A percentile compares a stretch with the other conserved stretches of the same genome.
Conservation (phyloP, 1,139 yeast species). For the Candida smagusa region DNA sequence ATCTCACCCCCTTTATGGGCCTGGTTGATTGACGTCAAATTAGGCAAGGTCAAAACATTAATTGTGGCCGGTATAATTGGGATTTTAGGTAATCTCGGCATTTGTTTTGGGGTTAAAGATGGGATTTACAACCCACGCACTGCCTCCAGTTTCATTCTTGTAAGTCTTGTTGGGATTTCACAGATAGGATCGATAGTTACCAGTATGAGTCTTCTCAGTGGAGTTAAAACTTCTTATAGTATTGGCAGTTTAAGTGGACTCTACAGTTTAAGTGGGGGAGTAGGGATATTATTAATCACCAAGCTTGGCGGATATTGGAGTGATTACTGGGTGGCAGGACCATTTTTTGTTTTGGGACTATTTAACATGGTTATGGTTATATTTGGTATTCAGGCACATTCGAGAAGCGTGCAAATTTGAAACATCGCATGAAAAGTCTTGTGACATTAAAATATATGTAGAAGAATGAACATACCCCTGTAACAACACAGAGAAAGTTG, state of each 20-base stretch:
- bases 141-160: slow-evolving; percentile 27
- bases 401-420: neutral
- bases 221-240: slow-evolving; percentile 16
- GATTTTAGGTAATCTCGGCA: slow-evolving; percentile 30
- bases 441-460: too few species aligned
- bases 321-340: slow-evolving; percentile 56
- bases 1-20: slow-evolving; percentile 67
- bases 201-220: slow-evolving; percentile 41
- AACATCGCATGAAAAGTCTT: too few species aligned
- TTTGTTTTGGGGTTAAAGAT: slow-evolving; percentile 18
- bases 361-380: slow-evolving; percentile 30
- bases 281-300: slow-evolving; percentile 62
- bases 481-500: too few species aligned
- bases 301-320: slow-evolving; percentile 62
- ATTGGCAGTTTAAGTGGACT: slow-evolving; percentile 71
- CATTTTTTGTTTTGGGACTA: slow-evolving; percentile 53
- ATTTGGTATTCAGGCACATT: slow-evolving; percentile 2
- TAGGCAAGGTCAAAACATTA: slow-evolving; percentile 34
- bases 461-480: too few species aligned
- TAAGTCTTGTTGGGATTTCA: slow-evolving; percentile 36
- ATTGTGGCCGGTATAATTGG: slow-evolving; percentile 33
- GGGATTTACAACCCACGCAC: slow-evolving; percentile 33
- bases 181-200: slow-evolving; percentile 60
- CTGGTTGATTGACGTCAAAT: slow-evolving; percentile 41
- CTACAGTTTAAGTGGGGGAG: slow-evolving; percentile 62